phyloP scores from a whole-genome alignment of 2,329 filamentous ascomycete species.

The Lecanicillium sp. region DNA sequence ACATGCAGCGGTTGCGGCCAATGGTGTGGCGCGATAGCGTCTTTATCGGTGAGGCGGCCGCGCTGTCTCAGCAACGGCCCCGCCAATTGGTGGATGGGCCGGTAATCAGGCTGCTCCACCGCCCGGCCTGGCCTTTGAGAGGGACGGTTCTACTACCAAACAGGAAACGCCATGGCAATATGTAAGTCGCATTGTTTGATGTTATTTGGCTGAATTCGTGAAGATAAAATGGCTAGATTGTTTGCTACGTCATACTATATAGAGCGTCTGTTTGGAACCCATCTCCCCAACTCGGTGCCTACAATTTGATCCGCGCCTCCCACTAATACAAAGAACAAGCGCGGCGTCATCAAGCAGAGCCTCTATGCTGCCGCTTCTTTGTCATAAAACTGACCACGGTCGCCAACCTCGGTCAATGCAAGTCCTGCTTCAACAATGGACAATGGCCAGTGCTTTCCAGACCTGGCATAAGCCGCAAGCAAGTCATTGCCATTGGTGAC shows the following conservation, averaged over 20 bases:
- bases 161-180: too few relatives aligned
- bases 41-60: conserved; percentile 4
- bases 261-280: not conserved
- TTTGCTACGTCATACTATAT: too few relatives aligned
- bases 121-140: too few relatives aligned
- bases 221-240: too few relatives aligned
- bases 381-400: conserved; percentile 35
- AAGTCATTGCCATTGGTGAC: conserved; percentile 50
- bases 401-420: conserved; percentile 38
- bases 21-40: conserved; percentile 4
- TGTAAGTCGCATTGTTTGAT: too few relatives aligned
- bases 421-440: conserved; percentile 35
- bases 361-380: conserved; percentile 14
- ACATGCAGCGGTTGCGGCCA: not conserved
- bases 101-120: not conserved
- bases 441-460: conserved; percentile 31
- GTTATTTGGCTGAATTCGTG: too few relatives aligned
- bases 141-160: too few relatives aligned
- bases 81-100: not conserved
- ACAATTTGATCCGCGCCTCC: too few relatives aligned
- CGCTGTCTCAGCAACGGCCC: conserved; percentile 10
- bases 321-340: too few relatives aligned
- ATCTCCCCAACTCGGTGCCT: not conserved
- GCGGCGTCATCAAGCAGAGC: too few relatives aligned
- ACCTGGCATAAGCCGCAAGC: conserved; percentile 41